phyloP scores from a whole-genome alignment of 1,139 yeast species.

The Williopsis jadinii region DNA sequence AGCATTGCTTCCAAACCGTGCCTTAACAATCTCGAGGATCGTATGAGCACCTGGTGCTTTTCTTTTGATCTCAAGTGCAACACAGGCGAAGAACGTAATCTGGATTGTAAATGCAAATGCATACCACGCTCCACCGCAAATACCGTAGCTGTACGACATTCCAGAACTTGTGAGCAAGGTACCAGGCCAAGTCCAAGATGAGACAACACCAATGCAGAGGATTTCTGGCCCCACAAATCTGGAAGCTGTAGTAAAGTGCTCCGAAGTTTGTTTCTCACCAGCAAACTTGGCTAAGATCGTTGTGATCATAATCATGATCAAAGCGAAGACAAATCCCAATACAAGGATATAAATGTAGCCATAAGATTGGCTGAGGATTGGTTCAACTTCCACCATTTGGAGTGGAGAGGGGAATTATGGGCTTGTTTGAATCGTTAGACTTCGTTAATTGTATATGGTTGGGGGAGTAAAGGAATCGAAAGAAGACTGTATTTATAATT shows the following conservation, averaged over 20 bases:
- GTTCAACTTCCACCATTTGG: conserved; percentile 6
- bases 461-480: neutral
- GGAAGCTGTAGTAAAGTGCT: conserved; percentile 33
- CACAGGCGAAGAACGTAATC: conserved; percentile 32
- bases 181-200: conserved; percentile 46
- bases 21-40: conserved; percentile 33
- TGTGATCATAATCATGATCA: conserved; percentile 32
- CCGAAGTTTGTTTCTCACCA: conserved; percentile 35
- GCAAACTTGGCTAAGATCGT: conserved; percentile 25
- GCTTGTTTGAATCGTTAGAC: too few relatives aligned
- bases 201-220: conserved; percentile 18
- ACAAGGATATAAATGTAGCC: conserved; percentile 37
- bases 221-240: conserved; percentile 40
- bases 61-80: conserved; percentile 37
- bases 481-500: neutral
- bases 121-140: conserved; percentile 32
- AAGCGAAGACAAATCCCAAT: conserved; percentile 35
- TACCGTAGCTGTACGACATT: conserved; percentile 29
- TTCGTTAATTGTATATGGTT: neutral
- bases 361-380: conserved; percentile 25
- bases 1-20: conserved; percentile 32
- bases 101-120: conserved; percentile 34
- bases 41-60: conserved; percentile 40
- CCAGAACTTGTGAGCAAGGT: conserved; percentile 20
- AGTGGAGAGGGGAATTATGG: too few relatives aligned